Conservation (phyloP, 2,329 filamentous ascomycete species). For the Colletotrichum sp. region DNA sequence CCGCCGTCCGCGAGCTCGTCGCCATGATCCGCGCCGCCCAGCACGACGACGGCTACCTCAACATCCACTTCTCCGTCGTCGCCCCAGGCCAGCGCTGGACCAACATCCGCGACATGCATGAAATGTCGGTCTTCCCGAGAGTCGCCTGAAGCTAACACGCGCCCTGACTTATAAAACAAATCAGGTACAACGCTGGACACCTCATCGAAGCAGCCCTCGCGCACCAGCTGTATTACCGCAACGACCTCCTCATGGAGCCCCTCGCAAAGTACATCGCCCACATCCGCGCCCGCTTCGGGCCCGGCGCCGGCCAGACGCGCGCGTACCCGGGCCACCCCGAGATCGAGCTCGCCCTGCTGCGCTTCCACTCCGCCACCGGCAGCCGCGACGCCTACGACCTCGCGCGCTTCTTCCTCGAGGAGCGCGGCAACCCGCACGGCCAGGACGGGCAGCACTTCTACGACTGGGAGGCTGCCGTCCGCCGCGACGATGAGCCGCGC, state of each 20-base stretch:
- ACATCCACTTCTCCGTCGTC: slow-evolving; percentile 66
- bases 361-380: slow-evolving; percentile 35
- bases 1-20: slow-evolving; percentile 60
- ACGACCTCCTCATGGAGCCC: slow-evolving; percentile 54
- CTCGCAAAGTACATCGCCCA: slow-evolving; percentile 60
- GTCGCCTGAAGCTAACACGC: not conserved
- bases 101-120: slow-evolving; percentile 66
- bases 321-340: slow-evolving; percentile 66
- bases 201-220: slow-evolving; percentile 65
- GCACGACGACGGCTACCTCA: slow-evolving; percentile 65
- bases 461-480: slow-evolving; percentile 49
- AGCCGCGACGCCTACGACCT: slow-evolving; percentile 45
- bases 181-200: slow-evolving; percentile 64
- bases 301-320: slow-evolving; percentile 50
- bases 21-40: slow-evolving; percentile 62
- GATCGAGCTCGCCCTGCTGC: slow-evolving; percentile 53
- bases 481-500: slow-evolving; percentile 28
- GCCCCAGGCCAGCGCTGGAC: slow-evolving; percentile 60
- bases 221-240: slow-evolving; percentile 56
- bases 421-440: slow-evolving; percentile 55
- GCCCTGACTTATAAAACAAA: not conserved
- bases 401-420: slow-evolving; percentile 61
- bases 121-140: slow-evolving; percentile 46
- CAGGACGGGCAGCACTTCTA: slow-evolving; percentile 57
- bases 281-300: slow-evolving; percentile 56